A percentile compares a stretch with the other conserved stretches of the same genome.
These are phyloP conservation scores for Pseudocercospora musae DNA, from an alignment of 2,329 filamentous ascomycete genomes.

Conservation along the genomic window DNA sequence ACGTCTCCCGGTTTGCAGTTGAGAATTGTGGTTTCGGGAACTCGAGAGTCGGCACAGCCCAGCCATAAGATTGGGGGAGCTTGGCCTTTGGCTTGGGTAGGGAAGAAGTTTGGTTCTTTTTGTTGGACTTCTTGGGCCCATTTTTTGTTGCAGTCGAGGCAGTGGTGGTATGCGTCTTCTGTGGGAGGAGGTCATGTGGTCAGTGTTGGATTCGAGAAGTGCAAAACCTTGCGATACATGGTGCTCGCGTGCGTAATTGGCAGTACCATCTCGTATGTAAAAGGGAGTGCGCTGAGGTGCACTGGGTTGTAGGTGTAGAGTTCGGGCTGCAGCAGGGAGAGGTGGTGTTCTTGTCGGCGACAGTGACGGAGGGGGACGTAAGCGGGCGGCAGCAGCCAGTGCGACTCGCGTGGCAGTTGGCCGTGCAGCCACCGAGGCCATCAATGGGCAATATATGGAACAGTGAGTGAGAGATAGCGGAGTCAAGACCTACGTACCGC, in stretches of 20 bases:
- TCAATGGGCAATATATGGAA: not conserved
- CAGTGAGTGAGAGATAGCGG: not conserved
- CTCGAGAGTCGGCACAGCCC: slow-evolving; percentile 81
- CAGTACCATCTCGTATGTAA: slow-evolving; percentile 6
- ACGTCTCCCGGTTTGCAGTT: slow-evolving; percentile 78
- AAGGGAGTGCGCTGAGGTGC: not conserved
- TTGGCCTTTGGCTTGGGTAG: slow-evolving; percentile 64
- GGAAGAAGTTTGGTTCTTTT: slow-evolving; percentile 69
- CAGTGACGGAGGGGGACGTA: not conserved
- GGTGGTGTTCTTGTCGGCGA: not conserved
- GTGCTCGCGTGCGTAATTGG: not conserved
- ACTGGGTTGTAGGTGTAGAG: not conserved
- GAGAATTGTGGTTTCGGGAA: slow-evolving; percentile 78
- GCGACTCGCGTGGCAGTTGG: not conserved
- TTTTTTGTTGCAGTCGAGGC: slow-evolving; percentile 65
- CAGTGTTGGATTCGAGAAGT: not conserved
- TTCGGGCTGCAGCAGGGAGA: slow-evolving; percentile 3
- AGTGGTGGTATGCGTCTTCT: slow-evolving; percentile 39
- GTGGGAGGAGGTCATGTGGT: not conserved
- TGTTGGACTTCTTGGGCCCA: slow-evolving; percentile 65
- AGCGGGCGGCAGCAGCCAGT: not conserved
- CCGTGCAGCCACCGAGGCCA: slow-evolving; percentile 2
- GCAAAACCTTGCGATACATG: not conserved
- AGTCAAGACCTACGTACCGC: slow-evolving; percentile 2
- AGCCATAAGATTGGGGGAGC: slow-evolving; percentile 71